These are phyloP conservation scores for Linnemannia exigua DNA, from an alignment of 192 early-diverging fungal species.

Conservation along the genomic window DNA sequence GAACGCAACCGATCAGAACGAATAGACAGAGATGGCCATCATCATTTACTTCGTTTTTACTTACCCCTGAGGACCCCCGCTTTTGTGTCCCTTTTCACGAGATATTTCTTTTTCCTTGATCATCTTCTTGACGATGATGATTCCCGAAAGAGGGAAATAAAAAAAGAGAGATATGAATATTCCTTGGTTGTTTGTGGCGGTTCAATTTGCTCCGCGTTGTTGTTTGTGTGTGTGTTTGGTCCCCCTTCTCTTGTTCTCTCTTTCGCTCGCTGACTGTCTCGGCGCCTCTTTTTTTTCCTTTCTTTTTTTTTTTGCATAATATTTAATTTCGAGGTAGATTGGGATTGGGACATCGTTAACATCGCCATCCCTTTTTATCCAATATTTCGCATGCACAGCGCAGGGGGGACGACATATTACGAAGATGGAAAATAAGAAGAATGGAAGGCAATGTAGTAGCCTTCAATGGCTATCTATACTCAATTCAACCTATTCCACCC, in stretches of 20 bases:
- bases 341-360: neutral
- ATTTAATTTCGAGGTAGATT: conserved; percentile 9
- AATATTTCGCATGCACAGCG: neutral
- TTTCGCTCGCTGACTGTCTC: neutral
- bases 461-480: neutral
- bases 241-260: too few relatives aligned
- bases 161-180: too few relatives aligned
- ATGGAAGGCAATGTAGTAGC: neutral
- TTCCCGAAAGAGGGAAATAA: too few relatives aligned
- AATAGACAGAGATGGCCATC: neutral
- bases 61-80: too few relatives aligned
- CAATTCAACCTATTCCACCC: neutral
- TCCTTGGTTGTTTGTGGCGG: neutral
- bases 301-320: conserved; percentile 7
- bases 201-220: neutral
- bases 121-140: too few relatives aligned
- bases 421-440: neutral
- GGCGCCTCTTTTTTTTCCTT: neutral
- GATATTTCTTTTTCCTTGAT: too few relatives aligned
- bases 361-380: neutral
- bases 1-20: neutral
- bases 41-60: neutral
- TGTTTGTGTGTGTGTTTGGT: too few relatives aligned
- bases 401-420: neutral
- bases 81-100: too few relatives aligned